These are phyloP conservation scores for Pythium brachiatum DNA, from an alignment of 352 stramenopile species.

Conservation along the genomic window DNA sequence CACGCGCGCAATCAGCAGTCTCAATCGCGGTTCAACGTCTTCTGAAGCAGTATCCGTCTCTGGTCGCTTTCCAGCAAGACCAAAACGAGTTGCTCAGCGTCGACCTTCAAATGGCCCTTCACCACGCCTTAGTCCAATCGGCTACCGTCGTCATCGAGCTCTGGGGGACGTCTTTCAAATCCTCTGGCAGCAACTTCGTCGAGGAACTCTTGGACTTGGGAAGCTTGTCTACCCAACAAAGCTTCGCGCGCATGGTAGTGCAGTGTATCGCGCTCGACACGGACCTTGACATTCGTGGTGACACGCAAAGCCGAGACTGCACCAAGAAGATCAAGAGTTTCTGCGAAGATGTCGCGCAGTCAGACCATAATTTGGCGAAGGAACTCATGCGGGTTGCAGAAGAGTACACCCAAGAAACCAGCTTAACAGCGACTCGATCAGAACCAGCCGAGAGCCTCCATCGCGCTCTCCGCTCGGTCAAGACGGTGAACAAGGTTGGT, in stretches of 20 bases:
- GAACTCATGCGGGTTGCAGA: background rate
- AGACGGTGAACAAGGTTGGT: slow-evolving; percentile 10
- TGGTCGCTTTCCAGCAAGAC: slow-evolving; percentile 4
- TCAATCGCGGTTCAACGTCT: slow-evolving; percentile 13
- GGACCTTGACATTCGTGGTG: background rate
- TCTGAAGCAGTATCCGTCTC: slow-evolving; percentile 2
- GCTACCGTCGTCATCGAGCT: slow-evolving; percentile 10
- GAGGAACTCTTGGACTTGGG: slow-evolving; percentile 1
- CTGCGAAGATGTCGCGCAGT: background rate
- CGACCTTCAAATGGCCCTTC: slow-evolving; percentile 3
- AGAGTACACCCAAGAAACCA: background rate
- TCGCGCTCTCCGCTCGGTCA: background rate
- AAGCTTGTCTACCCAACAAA: background rate
- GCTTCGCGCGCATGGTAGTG: slow-evolving; percentile 6
- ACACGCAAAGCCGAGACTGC: background rate
- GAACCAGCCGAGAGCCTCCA: background rate
- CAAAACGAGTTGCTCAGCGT: background rate
- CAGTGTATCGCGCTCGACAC: background rate
- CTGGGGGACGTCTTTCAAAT: background rate
- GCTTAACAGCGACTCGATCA: background rate
- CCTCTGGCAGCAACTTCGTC: background rate
- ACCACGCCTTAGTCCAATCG: background rate
- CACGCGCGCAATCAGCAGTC: slow-evolving; percentile 1
- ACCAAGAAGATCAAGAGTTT: slow-evolving; percentile 12
- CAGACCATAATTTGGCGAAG: background rate